Evolutionary conservation across 2,329 filamentous ascomycete species (phyloP).

Genomic region (Ophiocordyceps camponoti-saundersi): DNA sequence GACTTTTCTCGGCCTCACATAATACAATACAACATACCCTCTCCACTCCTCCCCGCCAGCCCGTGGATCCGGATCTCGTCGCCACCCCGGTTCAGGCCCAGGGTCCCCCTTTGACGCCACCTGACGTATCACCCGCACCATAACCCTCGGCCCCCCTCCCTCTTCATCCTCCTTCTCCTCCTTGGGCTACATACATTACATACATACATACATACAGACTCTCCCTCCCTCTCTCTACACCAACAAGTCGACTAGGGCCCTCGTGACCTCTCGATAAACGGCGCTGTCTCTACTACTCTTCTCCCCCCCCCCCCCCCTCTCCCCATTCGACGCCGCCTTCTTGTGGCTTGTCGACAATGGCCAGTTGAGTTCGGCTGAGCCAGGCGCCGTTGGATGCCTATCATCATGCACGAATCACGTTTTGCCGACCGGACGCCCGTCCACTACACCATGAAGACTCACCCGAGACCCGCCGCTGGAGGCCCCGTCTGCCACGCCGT

Average conservation of each 20-base stretch:
- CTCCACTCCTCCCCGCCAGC: not conserved
- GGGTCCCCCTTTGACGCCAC: conserved; percentile 1
- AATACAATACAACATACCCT: too few species aligned
- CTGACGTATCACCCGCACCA: conserved; percentile 1
- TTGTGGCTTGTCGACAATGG: not conserved
- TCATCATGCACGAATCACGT: conserved; percentile 15
- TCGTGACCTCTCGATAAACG: too few species aligned
- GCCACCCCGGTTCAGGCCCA: conserved; percentile 1
- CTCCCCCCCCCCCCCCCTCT: not conserved
- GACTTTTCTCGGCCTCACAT: not conserved
- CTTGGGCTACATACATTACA: not conserved
- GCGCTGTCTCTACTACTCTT: too few species aligned
- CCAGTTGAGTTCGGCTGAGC: not conserved
- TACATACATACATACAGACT: not conserved
- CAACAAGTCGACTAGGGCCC: too few species aligned
- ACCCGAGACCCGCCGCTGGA: conserved; percentile 15
- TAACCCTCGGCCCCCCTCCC: not conserved
- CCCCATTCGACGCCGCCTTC: not conserved
- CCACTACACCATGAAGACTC: conserved; percentile 30
- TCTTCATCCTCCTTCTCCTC: not conserved
- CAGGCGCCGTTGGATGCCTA: not conserved
- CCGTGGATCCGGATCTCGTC: conserved; percentile 2
- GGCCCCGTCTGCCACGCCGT: conserved; percentile 17
- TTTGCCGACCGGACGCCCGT: conserved; percentile 17
- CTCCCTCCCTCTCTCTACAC: too few species aligned